Percentiles rank a stretch among this genome's conserved stretches.
Conservation (phyloP, 495 filamentous ascomycete species). For the Penicillium bovifimosum region DNA sequence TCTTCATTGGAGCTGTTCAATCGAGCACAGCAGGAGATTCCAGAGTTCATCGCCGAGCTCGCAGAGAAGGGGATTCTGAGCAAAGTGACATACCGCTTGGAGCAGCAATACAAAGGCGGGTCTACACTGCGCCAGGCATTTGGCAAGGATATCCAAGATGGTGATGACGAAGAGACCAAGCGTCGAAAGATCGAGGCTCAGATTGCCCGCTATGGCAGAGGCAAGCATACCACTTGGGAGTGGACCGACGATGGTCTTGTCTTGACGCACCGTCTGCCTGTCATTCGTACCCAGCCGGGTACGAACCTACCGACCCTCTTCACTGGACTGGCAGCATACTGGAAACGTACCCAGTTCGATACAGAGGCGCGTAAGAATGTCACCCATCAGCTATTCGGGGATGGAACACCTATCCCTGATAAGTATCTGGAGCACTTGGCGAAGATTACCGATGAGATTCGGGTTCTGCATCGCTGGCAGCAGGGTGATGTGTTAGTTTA, state of each 20-base stretch:
- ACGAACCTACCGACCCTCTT: constrained; percentile 49
- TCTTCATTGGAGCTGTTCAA: constrained; percentile 48
- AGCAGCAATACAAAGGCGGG: constrained; percentile 40
- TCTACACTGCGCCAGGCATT: constrained; percentile 50
- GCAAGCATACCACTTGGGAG: constrained; percentile 39
- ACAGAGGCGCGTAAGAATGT: constrained; percentile 17
- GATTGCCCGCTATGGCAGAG: constrained; percentile 39
- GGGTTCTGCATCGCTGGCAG: constrained; percentile 40
- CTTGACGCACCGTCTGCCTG: constrained; percentile 41
- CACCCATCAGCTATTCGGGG: constrained; percentile 36
- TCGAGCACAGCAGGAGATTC: constrained; percentile 41
- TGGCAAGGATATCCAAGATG: constrained; percentile 43
- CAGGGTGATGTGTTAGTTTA: constrained; percentile 40
- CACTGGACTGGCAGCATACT: constrained; percentile 44
- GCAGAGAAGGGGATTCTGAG: constrained; percentile 43
- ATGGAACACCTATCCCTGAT: constrained; percentile 48
- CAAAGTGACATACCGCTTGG: constrained; percentile 41
- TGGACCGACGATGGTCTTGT: constrained; percentile 42
- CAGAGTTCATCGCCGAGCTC: constrained; percentile 42
- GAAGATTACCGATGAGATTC: constrained; percentile 45
- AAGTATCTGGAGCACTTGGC: constrained; percentile 42
- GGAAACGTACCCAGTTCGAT: constrained; percentile 31
- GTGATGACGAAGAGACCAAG: constrained; percentile 38
- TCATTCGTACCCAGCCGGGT: constrained; percentile 42
- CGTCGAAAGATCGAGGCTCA: constrained; percentile 46